Evolutionary conservation across 2,329 filamentous ascomycete species (phyloP).

Genomic region (Xylaria sp.): DNA sequence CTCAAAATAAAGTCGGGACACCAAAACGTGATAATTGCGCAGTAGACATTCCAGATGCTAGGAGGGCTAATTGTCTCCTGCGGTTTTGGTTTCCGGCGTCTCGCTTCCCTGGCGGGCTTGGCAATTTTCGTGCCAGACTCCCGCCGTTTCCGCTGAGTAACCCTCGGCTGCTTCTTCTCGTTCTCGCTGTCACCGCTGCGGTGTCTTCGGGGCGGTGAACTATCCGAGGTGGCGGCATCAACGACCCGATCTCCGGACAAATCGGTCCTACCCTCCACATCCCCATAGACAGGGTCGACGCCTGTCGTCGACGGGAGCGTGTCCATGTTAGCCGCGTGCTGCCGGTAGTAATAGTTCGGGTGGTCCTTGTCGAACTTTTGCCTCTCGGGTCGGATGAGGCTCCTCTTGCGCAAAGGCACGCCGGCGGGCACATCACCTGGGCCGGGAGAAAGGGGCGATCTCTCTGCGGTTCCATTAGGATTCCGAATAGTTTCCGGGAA

Average conservation of each 20-base stretch:
- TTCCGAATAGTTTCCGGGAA: slow-evolving; percentile 60
- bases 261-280: slow-evolving; percentile 67
- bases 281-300: slow-evolving; percentile 84
- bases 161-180: slow-evolving; percentile 42
- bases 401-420: slow-evolving; percentile 70
- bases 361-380: slow-evolving; percentile 83
- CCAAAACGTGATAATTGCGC: slow-evolving; percentile 93
- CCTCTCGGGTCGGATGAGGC: slow-evolving; percentile 86
- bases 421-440: slow-evolving; percentile 36
- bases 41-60: slow-evolving; percentile 94
- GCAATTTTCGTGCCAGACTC: slow-evolving; percentile 64
- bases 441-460: slow-evolving; percentile 56
- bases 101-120: slow-evolving; percentile 56
- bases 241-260: slow-evolving; percentile 51
- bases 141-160: slow-evolving; percentile 44
- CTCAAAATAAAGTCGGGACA: slow-evolving; percentile 80
- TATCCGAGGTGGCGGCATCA: slow-evolving; percentile 49
- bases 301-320: slow-evolving; percentile 90
- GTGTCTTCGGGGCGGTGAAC: slow-evolving; percentile 44
- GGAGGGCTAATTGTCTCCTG: slow-evolving; percentile 76
- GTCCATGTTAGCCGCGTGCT: slow-evolving; percentile 92
- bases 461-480: slow-evolving; percentile 60
- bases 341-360: slow-evolving; percentile 93
- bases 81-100: slow-evolving; percentile 55
- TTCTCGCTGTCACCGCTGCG: slow-evolving; percentile 45